Percentiles rank a stretch among this genome's conserved stretches.
Evolutionary conservation across 441 rosid genomes (phyloP).

Genomic region (Eruca vesicaria): DNA sequence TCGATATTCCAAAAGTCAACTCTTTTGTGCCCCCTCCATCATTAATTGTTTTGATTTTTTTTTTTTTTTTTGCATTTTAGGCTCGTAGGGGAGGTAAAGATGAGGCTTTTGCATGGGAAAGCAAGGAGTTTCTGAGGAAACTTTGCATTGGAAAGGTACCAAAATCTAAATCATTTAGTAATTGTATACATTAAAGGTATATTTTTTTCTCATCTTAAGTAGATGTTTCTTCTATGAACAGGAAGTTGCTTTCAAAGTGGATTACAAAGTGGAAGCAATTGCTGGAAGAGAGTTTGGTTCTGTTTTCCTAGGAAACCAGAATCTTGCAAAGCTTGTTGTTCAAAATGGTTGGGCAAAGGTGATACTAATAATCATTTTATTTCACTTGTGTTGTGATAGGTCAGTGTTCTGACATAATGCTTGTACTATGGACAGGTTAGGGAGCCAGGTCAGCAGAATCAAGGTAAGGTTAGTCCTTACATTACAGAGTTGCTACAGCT

Average conservation of each 20-base stretch:
- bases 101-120: constrained; percentile 95
- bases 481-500: constrained; percentile 54
- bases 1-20: neutral
- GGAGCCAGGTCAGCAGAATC: constrained; percentile 52
- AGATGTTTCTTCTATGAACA: constrained; percentile 23
- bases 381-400: neutral
- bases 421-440: constrained; percentile 49
- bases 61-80: constrained; percentile 39
- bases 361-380: neutral
- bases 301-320: constrained; percentile 74
- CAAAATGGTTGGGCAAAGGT: constrained; percentile 95
- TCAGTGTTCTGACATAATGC: neutral
- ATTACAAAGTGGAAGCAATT: constrained; percentile 60
- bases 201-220: neutral
- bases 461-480: constrained; percentile 78
- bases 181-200: neutral
- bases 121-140: constrained; percentile 83
- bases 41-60: neutral
- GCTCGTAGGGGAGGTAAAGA: constrained; percentile 80
- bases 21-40: neutral
- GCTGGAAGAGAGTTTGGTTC: constrained; percentile 75
- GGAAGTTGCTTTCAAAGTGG: constrained; percentile 85
- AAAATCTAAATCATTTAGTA: neutral
- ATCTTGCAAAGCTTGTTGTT: constrained; percentile 66
- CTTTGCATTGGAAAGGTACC: constrained; percentile 89